Base-by-base conservation (phyloP, 2,329 filamentous ascomycete genomes). In the Penicillium digitatum region DNA sequence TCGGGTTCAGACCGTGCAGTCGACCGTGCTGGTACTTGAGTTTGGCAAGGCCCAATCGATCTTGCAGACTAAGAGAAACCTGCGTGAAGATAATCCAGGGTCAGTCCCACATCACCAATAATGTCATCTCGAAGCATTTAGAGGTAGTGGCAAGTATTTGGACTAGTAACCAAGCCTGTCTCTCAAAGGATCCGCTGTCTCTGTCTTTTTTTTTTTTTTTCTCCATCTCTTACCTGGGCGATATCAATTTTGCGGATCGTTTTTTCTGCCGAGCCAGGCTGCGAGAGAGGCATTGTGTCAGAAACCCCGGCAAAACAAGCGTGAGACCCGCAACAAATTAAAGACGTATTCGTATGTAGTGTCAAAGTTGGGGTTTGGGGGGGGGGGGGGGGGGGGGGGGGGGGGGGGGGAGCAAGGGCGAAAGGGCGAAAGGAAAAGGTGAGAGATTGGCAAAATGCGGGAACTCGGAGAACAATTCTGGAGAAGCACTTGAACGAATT, bases 11-110 rank as follows among this genome's bases (percentile, higher is more conserved):
- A 16, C 95, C 82, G 74, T 94, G 89, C 75, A 96, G 88, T 87
- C 91, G 95, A 72, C 92, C 92, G 78, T 95, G 88, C 76, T 95
- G 91, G 64, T 94, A 91, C 78, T 97, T 97, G 82, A 96, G 94
- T 75, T 95, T 94, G 71, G 94, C 94, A 61, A 97, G 85, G 56
- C 94, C 93, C 57, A 99, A 85, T 61, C 93, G 90, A 78, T 95
- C 91, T 77, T 97, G 91, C 52, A 99, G 81, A 69, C 88, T 89
- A 72, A 93, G 83, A 66, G 92, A 94, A 79, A 99, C 95, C 94
- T 97, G 38, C 43, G 22, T 7, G 11, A 31, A 27, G 39, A 51
- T 20, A 38, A 34, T 22, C 37, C 10, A 50, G 32, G n/a, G 50
- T 56, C 31, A 54, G 47, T 32, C 14, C n/a, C 32, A 51, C 20